Conservation (phyloP, 1,284 basidiomycete species). For the Melampsora occidentalis region DNA sequence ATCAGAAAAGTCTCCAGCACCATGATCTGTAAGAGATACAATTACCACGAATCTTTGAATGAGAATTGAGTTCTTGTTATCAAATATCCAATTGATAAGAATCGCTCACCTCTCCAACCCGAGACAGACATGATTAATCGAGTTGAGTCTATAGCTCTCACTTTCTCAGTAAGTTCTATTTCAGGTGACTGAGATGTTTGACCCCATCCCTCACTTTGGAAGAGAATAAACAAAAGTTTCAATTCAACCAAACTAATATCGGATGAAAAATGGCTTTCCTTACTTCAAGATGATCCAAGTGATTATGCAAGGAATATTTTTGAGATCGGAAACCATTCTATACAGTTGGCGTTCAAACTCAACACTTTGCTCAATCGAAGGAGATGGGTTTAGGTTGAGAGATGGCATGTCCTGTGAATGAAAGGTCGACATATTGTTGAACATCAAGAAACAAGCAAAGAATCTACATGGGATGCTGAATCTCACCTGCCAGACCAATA, state of each 20-base stretch:
- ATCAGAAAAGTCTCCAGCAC: slow-evolving; percentile 30
- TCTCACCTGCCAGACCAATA: slow-evolving; percentile 41
- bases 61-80: neutral
- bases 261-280: neutral
- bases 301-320: slow-evolving; percentile 21
- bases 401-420: neutral
- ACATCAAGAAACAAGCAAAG: too few species aligned
- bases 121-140: slow-evolving; percentile 19
- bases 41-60: neutral
- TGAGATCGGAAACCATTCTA: slow-evolving; percentile 4
- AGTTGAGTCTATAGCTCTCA: slow-evolving; percentile 19
- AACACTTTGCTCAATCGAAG: slow-evolving; percentile 7
- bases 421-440: neutral
- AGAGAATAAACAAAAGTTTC: too few species aligned
- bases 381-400: slow-evolving; percentile 6
- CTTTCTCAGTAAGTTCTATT: slow-evolving; percentile 7
- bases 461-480: too few species aligned
- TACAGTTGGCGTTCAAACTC: slow-evolving; percentile 31
- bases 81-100: too few species aligned
- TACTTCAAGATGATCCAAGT: slow-evolving; percentile 36
- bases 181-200: neutral
- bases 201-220: slow-evolving; percentile 25
- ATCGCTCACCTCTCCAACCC: slow-evolving; percentile 17
- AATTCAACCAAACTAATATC: neutral
- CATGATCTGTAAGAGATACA: slow-evolving; percentile 4